Evolutionary conservation across 148 eudicot genomes (phyloP).

Genomic region (Vaccinium myrtillus): DNA sequence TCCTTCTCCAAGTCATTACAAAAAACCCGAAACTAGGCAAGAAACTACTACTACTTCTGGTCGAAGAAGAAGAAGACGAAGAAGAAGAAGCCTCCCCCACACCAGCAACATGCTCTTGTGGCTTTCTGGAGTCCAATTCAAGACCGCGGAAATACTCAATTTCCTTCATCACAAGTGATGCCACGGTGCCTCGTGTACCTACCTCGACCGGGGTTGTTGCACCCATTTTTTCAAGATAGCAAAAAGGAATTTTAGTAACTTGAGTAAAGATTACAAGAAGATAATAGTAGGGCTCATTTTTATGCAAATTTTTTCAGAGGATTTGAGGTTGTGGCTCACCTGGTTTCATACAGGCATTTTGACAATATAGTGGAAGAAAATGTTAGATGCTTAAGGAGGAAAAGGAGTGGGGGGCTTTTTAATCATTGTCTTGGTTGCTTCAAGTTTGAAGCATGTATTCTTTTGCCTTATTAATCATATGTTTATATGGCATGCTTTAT

Average conservation of each 20-base stretch:
- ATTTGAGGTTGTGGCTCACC: slow-evolving; percentile 22
- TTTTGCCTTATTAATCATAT: slow-evolving; percentile 26
- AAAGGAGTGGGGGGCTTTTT: background rate
- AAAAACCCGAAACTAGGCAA: slow-evolving; percentile 42
- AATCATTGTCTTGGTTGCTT: slow-evolving; percentile 34
- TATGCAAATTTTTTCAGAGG: slow-evolving; percentile 20
- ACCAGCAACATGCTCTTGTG: slow-evolving; percentile 20
- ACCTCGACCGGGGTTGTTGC: slow-evolving; percentile 59
- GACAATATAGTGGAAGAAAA: background rate
- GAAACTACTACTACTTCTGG: background rate
- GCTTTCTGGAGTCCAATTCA: slow-evolving; percentile 38
- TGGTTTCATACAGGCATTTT: slow-evolving; percentile 27
- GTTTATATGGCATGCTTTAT: slow-evolving; percentile 23
- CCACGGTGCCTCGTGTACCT: slow-evolving; percentile 82
- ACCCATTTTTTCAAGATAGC: slow-evolving; percentile 20
- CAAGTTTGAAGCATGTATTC: slow-evolving; percentile 27
- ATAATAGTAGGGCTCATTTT: background rate
- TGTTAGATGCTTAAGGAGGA: background rate
- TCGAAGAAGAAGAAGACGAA: background rate
- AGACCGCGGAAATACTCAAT: slow-evolving; percentile 64
- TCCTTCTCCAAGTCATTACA: slow-evolving; percentile 44
- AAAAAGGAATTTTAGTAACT: background rate
- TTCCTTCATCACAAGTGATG: slow-evolving; percentile 72
- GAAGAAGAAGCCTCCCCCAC: background rate
- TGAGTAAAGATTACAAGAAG: background rate